phyloP scores from a whole-genome alignment of 2,329 filamentous ascomycete genomes.

The Nigrospora osmanthi region DNA sequence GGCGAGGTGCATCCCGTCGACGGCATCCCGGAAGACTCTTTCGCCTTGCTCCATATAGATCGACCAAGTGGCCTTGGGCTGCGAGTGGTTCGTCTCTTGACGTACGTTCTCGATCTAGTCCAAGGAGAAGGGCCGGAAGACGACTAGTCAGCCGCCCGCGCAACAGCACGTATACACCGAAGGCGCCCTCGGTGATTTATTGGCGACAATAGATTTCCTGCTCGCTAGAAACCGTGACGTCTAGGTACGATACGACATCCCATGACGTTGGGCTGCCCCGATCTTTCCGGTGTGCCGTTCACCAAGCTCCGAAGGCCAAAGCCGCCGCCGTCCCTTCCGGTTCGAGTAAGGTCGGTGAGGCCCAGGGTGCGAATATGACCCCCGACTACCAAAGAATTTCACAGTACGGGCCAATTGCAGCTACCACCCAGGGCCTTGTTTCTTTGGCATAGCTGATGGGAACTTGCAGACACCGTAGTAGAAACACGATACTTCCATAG shows the following conservation, averaged over 20 bases:
- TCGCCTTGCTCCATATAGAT: conserved; percentile 44
- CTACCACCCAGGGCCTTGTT: conserved; percentile 42
- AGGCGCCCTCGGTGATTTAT: conserved; percentile 41
- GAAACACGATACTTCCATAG: conserved; percentile 41
- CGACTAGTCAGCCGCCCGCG: background rate
- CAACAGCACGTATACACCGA: background rate
- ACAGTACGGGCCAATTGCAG: conserved; percentile 40
- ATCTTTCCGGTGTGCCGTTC: conserved; percentile 31
- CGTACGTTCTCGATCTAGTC: conserved; percentile 47
- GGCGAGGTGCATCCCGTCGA: conserved; percentile 39
- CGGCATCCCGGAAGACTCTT: conserved; percentile 33
- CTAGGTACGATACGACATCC: conserved; percentile 36
- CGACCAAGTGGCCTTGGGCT: conserved; percentile 34
- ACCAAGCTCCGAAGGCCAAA: conserved; percentile 33
- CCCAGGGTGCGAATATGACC: background rate
- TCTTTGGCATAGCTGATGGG: conserved; percentile 42
- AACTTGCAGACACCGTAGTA: conserved; percentile 41
- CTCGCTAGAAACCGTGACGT: conserved; percentile 36
- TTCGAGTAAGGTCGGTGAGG: background rate
- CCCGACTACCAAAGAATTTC: conserved; percentile 21
- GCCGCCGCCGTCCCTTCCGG: conserved; percentile 37
- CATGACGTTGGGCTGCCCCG: conserved; percentile 30
- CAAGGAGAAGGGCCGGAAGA: conserved; percentile 36
- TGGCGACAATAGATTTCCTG: conserved; percentile 39
- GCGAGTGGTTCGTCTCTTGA: conserved; percentile 31